A percentile compares a stretch with the other conserved stretches of the same genome.
Evolutionary conservation across 202 grass and related monocot genomes (phyloP).

Genomic region (Eragrostis tef): DNA sequence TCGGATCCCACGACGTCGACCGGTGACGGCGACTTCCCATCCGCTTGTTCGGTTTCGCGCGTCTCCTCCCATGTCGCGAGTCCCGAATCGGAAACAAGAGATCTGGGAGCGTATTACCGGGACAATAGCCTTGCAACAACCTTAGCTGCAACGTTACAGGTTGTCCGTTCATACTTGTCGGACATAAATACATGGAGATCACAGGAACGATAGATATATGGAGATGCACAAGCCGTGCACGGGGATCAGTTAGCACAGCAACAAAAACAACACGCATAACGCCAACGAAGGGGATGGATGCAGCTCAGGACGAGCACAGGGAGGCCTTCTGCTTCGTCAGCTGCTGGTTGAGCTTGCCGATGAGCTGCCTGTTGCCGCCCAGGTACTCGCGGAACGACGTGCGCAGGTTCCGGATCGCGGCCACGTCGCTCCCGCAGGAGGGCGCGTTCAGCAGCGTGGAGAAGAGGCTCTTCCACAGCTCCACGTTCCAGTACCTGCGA

Average conservation of each 20-base stretch:
- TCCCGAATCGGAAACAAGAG: not conserved
- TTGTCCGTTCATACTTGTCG: no score
- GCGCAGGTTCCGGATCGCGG: conserved; percentile 57
- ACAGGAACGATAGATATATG: not conserved
- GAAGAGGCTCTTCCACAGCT: conserved; percentile 78
- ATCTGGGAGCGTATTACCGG: not conserved
- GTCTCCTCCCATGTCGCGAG: not conserved
- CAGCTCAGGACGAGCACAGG: conserved; percentile 68
- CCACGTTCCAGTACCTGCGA: conserved; percentile 83
- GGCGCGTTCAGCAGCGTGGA: conserved; percentile 65
- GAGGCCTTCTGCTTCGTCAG: conserved; percentile 75
- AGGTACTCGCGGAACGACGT: conserved; percentile 70
- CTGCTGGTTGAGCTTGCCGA: conserved; percentile 61
- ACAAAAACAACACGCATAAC: not conserved
- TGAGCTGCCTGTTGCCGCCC: conserved; percentile 57
- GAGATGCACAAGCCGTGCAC: conserved; percentile 34
- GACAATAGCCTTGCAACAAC: not conserved
- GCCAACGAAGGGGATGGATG: not conserved
- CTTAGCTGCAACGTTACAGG: not conserved
- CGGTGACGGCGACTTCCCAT: conserved; percentile 11
- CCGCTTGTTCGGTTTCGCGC: not conserved
- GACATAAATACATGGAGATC: not conserved
- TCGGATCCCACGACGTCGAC: not conserved
- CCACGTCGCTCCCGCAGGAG: conserved; percentile 67
- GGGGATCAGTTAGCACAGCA: not conserved